phyloP scores from a whole-genome alignment of 1,139 yeast species.

The Saccharomyces hybrid region DNA sequence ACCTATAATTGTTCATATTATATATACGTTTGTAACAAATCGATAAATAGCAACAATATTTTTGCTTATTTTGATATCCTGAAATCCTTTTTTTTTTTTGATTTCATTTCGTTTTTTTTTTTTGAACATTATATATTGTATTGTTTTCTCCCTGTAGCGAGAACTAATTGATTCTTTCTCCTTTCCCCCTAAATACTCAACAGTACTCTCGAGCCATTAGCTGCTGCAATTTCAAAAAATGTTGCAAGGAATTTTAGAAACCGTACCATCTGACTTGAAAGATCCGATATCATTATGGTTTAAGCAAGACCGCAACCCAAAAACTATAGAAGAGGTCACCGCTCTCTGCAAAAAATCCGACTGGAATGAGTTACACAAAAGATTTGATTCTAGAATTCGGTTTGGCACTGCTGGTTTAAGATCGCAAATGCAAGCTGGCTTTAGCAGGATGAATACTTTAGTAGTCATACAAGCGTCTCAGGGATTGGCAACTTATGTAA shows the following conservation, averaged over 20 bases:
- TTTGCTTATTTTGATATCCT: not conserved
- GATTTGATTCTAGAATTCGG: constrained; percentile 49
- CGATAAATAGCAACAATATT: not conserved
- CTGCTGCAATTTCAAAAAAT: not conserved
- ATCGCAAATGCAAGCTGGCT: constrained; percentile 85
- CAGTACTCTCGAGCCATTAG: not conserved
- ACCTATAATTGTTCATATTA: not conserved
- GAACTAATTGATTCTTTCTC: not conserved
- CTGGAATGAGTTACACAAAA: constrained; percentile 41
- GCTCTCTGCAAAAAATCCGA: constrained; percentile 38
- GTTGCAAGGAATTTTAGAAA: not conserved
- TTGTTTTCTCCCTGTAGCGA: not conserved
- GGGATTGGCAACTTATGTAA: constrained; percentile 66
- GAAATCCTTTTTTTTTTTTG: not conserved
- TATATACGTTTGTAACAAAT: not conserved
- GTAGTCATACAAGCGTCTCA: constrained; percentile 90
- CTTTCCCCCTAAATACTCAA: not conserved
- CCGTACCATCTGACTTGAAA: constrained; percentile 16
- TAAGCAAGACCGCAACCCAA: constrained; percentile 37
- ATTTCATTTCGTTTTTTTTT: not conserved
- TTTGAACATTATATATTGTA: not conserved
- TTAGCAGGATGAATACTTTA: constrained; percentile 79
- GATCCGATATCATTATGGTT: constrained; percentile 21
- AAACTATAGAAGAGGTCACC: constrained; percentile 49
- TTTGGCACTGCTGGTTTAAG: constrained; percentile 94